Percentiles rank a stretch among this genome's conserved stretches.
Evolutionary conservation across 306 rosid species (phyloP).

Genomic region (Trichosanthes cucumerina): DNA sequence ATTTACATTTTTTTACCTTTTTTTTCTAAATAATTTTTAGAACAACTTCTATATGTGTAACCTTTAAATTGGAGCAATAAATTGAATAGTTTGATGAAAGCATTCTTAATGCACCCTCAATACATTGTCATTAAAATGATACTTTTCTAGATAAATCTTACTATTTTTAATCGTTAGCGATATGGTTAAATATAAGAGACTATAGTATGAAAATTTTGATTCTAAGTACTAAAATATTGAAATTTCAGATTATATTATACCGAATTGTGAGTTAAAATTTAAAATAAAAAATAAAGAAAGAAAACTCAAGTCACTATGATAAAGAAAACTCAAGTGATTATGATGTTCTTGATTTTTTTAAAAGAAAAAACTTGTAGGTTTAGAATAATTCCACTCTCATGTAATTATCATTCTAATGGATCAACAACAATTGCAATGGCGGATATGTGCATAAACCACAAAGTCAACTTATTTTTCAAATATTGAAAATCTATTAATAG

Average conservation of each 20-base stretch:
- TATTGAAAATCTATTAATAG: not conserved
- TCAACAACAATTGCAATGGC: conserved; percentile 1
- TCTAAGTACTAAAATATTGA: not conserved
- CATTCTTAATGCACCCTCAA: too few relatives aligned
- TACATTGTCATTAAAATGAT: too few relatives aligned
- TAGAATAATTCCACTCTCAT: not conserved
- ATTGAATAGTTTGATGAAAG: too few relatives aligned
- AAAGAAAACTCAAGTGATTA: not conserved
- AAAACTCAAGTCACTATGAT: not conserved
- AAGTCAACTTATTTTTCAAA: conserved; percentile 6
- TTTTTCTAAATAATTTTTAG: too few relatives aligned
- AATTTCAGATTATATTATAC: not conserved
- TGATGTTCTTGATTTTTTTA: not conserved
- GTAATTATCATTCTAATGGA: not conserved
- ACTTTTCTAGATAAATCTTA: not conserved
- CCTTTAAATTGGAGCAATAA: too few relatives aligned
- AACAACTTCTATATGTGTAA: too few relatives aligned
- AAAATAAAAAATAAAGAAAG: not conserved
- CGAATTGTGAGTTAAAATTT: not conserved
- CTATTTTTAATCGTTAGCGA: not conserved
- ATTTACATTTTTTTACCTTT: too few relatives aligned
- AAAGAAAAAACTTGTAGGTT: not conserved
- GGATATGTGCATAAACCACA: conserved; percentile 1
- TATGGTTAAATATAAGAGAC: not conserved
- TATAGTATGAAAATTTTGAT: not conserved